Percentiles rank a stretch among this genome's conserved stretches.
These are phyloP conservation scores for Bromus sterilis DNA, from an alignment of 176 grass and related monocot genomes.

Conservation along the genomic window DNA sequence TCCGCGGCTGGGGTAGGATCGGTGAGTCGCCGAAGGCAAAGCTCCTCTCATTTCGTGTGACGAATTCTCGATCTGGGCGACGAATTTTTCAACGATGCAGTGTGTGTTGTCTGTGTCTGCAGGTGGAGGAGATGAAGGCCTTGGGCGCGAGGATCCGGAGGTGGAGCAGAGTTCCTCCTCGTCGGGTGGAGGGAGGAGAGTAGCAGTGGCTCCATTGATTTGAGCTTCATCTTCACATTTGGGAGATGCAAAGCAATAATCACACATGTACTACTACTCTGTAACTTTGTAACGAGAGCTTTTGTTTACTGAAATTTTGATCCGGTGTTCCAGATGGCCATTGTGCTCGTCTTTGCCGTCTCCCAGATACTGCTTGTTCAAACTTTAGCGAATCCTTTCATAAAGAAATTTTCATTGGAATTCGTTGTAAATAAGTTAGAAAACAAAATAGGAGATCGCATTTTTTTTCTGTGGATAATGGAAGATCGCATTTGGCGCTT, in stretches of 20 bases:
- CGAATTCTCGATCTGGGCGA: not conserved
- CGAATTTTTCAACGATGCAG: not conserved
- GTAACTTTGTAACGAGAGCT: not conserved
- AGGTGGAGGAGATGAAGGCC: slow-evolving; percentile 65
- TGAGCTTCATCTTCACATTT: not conserved
- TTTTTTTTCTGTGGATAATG: too few relatives aligned
- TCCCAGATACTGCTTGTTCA: not conserved
- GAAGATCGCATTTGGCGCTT: too few relatives aligned
- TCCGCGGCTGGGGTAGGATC: slow-evolving; percentile 48
- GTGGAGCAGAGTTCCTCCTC: slow-evolving; percentile 65
- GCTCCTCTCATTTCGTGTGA: not conserved
- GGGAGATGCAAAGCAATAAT: slow-evolving; percentile 4
- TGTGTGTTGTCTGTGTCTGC: not conserved
- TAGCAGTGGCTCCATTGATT: not conserved
- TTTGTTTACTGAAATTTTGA: not conserved
- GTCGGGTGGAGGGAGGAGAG: slow-evolving; percentile 24
- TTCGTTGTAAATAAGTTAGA: not conserved
- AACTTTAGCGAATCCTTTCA: too few relatives aligned
- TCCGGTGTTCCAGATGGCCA: not conserved
- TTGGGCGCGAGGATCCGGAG: slow-evolving; percentile 50
- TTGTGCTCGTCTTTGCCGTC: not conserved
- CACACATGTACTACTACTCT: not conserved
- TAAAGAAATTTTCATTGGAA: not conserved
- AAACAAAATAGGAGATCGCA: too few relatives aligned
- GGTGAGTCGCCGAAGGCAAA: slow-evolving; percentile 1